Base-by-base conservation (phyloP, 306 rosid species). In the Hylodesmum podocarpum region DNA sequence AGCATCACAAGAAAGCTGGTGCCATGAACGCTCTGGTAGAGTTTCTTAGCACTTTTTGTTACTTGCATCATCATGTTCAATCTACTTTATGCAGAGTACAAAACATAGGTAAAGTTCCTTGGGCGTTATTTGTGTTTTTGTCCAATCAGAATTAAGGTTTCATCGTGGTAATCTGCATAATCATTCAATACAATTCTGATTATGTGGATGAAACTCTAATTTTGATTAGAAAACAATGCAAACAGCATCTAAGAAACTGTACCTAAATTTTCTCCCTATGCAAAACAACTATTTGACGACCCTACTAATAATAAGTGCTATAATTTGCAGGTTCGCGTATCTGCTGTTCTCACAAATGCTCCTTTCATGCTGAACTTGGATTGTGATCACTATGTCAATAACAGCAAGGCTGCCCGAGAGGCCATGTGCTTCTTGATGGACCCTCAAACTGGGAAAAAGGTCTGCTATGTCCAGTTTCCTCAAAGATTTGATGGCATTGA, bases 1-100 rank as follows among this genome's bases (percentile, higher is more conserved):
- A 84, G 22, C 97, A 92, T 78, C 97, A 92, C 89, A 92, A 92
- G 89, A 92, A 92, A 81, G 97, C 96, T 5, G 97, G 97, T 72
- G 97, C 97, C 79, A 92, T 92, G 97, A 92, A 92, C 81, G 85
- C 96, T 73, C 74, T 92, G 88, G 97, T 91, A 88, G 6, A 74
- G 6, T 24, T 22, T 72, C 28, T 54, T 7, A 22, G 22, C 79
- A 67, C 25, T 62, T 59, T 85, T 44, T 39, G 25, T 29, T 55
- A 54, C 11, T 50, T 76, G 15, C 46, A 29, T 39, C 40, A 37
- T 40, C 13, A 44, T 39, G 41, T 7, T 46, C 46, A 16, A n/a
- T 53, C 51, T 25, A 36, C 47, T 27, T 39, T n/a, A 39, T 39
- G 53, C n/a, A n/a, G n/a, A n/a, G n/a, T n/a, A n/a, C n/a, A n/a